A percentile compares a stretch with the other conserved stretches of the same genome.
Conservation (phyloP, 352 stramenopile genomes). For the Pythium monospermum region DNA sequence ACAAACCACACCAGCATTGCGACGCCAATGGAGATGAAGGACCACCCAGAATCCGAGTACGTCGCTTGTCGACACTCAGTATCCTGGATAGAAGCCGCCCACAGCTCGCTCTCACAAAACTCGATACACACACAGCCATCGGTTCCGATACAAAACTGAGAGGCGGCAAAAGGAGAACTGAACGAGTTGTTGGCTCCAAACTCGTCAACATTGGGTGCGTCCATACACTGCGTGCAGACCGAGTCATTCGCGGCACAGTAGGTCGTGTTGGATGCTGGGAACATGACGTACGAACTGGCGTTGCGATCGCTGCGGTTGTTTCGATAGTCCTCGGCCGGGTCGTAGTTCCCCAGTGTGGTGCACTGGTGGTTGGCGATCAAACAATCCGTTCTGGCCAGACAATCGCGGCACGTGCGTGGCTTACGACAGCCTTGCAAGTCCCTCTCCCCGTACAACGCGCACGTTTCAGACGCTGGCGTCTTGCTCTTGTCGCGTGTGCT, state of each 20-base stretch:
- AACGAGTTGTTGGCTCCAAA: background rate
- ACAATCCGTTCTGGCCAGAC: conserved; percentile 1
- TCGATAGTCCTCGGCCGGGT: background rate
- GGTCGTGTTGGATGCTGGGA: conserved; percentile 13
- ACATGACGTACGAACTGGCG: background rate
- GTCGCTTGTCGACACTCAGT: too few relatives aligned
- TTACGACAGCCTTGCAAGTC: conserved; percentile 6
- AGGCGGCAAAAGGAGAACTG: background rate
- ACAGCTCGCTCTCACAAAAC: too few relatives aligned
- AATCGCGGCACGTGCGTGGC: conserved; percentile 4
- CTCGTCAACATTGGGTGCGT: background rate
- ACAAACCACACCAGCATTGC: too few relatives aligned
- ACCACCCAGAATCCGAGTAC: too few relatives aligned
- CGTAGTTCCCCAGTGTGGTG: background rate
- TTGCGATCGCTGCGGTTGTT: background rate
- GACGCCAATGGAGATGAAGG: too few relatives aligned
- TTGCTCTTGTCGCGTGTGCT: background rate
- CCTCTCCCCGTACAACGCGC: background rate
- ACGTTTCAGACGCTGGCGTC: background rate
- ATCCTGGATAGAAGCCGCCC: too few relatives aligned
- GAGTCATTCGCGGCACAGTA: conserved; percentile 2
- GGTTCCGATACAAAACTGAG: background rate
- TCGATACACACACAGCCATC: too few relatives aligned
- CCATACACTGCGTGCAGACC: background rate
- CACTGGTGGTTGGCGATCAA: background rate